Percentiles rank a stretch among this genome's conserved stretches.
phyloP scores from a whole-genome alignment of 1,139 yeast species.

The Zygoascus meyerae region DNA sequence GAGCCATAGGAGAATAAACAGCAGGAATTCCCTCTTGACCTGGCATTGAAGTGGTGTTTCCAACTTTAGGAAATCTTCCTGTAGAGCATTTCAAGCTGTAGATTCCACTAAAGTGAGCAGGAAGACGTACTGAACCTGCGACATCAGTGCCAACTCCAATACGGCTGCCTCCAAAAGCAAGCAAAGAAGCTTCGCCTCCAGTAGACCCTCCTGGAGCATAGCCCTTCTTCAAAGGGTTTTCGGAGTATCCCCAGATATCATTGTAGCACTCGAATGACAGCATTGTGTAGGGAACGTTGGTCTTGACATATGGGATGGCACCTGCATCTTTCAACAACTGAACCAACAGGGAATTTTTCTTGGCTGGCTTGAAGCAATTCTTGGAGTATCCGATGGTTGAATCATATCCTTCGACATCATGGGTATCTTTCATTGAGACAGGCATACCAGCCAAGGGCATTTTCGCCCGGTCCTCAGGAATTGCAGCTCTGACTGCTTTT shows the following conservation, averaged over 20 bases:
- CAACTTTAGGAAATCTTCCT: conserved; percentile 46
- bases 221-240: conserved; percentile 38
- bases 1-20: conserved; percentile 53
- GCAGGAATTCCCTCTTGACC: conserved; percentile 53
- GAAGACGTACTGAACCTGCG: conserved; percentile 53
- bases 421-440: conserved; percentile 51
- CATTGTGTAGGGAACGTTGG: conserved; percentile 46
- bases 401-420: conserved; percentile 46
- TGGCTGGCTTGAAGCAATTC: conserved; percentile 34
- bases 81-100: conserved; percentile 45
- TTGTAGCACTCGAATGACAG: conserved; percentile 42
- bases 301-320: conserved; percentile 44
- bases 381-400: conserved; percentile 47
- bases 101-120: conserved; percentile 44
- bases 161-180: conserved; percentile 43
- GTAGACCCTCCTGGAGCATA: conserved; percentile 46
- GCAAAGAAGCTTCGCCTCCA: conserved; percentile 47
- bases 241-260: conserved; percentile 42
- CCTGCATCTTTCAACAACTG: conserved; percentile 39
- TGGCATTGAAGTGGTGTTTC: conserved; percentile 46
- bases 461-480: conserved; percentile 6
- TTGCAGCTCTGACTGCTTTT: conserved; percentile 9
- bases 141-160: conserved; percentile 55
- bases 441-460: conserved; percentile 71
- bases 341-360: conserved; percentile 35